Conservation (phyloP, 148 eudicot species). For the Polygonum aviculare region DNA sequence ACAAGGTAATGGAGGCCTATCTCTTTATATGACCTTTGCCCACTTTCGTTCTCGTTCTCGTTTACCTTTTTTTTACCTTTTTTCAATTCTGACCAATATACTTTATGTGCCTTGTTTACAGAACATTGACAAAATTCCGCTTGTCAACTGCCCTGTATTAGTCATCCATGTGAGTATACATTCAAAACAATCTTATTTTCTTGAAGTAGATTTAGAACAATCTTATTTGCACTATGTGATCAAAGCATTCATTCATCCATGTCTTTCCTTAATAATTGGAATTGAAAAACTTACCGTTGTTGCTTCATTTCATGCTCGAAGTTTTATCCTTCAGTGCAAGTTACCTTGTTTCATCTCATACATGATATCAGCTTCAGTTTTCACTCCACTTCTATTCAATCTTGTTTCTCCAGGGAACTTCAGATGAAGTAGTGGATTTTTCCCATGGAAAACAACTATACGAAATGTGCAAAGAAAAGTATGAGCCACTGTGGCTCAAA, state of each 20-base stretch:
- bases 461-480: slow-evolving; percentile 64
- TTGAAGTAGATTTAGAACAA: not conserved
- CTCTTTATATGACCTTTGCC: not conserved
- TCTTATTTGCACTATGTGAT: slow-evolving; percentile 1
- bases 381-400: no score
- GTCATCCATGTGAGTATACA: slow-evolving; percentile 63
- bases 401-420: slow-evolving; percentile 38
- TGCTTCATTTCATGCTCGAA: not conserved
- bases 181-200: not conserved
- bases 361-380: no score
- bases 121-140: slow-evolving; percentile 66
- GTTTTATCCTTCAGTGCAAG: no score
- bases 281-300: not conserved
- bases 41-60: not conserved
- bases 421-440: slow-evolving; percentile 63
- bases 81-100: not conserved
- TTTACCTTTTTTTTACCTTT: no score
- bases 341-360: no score
- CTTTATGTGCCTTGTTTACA: slow-evolving; percentile 25
- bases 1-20: slow-evolving; percentile 33
- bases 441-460: slow-evolving; percentile 69
- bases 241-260: not conserved
- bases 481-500: slow-evolving; percentile 61
- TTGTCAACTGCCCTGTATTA: slow-evolving; percentile 52
- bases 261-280: not conserved